These are phyloP conservation scores for Aurinia saxatilis DNA, from an alignment of 345 rosid genomes.

Conservation along the genomic window DNA sequence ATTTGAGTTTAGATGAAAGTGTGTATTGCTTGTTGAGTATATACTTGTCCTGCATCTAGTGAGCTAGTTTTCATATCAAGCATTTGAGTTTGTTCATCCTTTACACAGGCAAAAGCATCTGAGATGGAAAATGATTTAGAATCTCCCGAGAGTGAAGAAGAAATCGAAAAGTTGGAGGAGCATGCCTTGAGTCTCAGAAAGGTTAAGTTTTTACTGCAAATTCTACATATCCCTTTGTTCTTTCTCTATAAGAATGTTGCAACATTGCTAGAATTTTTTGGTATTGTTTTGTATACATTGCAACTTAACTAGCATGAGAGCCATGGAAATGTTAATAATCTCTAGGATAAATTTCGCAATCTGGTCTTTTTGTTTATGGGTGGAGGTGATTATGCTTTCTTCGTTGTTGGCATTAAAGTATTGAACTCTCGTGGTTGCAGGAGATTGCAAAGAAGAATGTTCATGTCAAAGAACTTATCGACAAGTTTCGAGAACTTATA, in stretches of 20 bases:
- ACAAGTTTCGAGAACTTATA: constrained; percentile 67
- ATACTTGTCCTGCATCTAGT: not conserved
- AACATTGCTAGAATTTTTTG: too few relatives aligned
- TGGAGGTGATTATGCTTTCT: not conserved
- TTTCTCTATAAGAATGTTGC: not conserved
- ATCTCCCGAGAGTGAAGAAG: constrained; percentile 48
- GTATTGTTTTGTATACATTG: not conserved
- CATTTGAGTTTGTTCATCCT: not conserved
- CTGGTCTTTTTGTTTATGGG: not conserved
- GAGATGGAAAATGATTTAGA: constrained; percentile 33
- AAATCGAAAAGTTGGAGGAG: constrained; percentile 65
- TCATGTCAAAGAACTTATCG: constrained; percentile 66
- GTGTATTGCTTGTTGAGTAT: too few relatives aligned
- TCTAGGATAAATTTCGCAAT: not conserved
- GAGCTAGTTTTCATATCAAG: not conserved
- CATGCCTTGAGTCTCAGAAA: constrained; percentile 61
- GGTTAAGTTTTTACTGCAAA: constrained; percentile 31
- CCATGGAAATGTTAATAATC: not conserved
- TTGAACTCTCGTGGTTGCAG: constrained; percentile 29
- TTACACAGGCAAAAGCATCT: constrained; percentile 54
- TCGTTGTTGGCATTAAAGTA: not conserved
- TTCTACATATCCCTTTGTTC: not conserved
- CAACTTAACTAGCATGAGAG: not conserved
- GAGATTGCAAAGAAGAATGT: constrained; percentile 75
- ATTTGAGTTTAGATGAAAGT: not conserved